Evolutionary conservation across 1,284 basidiomycete species (phyloP).

Genomic region (Ceratobasidium sp.): DNA sequence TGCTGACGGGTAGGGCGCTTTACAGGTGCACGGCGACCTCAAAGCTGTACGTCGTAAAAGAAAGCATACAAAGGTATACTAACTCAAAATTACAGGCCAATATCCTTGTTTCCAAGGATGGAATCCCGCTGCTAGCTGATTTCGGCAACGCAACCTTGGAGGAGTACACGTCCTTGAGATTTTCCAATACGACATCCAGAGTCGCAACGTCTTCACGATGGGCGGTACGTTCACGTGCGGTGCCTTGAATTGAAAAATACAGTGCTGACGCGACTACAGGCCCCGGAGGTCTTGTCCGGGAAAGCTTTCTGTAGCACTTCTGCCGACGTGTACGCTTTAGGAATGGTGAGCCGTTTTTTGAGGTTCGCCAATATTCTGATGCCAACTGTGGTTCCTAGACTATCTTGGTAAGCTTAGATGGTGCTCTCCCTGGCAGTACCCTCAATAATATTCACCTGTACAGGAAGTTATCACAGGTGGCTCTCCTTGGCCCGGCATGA

Average conservation of each 20-base stretch:
- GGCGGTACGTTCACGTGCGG: neutral
- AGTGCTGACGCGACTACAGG: neutral
- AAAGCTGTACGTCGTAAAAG: neutral
- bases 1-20: neutral
- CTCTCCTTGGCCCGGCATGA: neutral
- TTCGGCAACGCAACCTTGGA: conserved; percentile 1
- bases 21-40: conserved; percentile 19
- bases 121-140: neutral
- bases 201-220: neutral
- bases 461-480: conserved; percentile 2
- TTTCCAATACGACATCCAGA: neutral
- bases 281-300: neutral
- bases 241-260: neutral
- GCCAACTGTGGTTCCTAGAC: neutral
- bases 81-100: neutral
- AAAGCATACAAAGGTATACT: neutral
- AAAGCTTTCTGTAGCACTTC: neutral
- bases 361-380: neutral
- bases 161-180: conserved; percentile 1
- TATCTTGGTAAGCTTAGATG: neutral
- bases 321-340: conserved; percentile 15
- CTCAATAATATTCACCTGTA: neutral
- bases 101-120: neutral
- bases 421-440: neutral
- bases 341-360: conserved; percentile 9